A percentile compares a stretch with the other conserved stretches of the same genome.
Evolutionary conservation across 176 grass and related monocot genomes (phyloP).

Genomic region (Dendrocalamus sinicus): DNA sequence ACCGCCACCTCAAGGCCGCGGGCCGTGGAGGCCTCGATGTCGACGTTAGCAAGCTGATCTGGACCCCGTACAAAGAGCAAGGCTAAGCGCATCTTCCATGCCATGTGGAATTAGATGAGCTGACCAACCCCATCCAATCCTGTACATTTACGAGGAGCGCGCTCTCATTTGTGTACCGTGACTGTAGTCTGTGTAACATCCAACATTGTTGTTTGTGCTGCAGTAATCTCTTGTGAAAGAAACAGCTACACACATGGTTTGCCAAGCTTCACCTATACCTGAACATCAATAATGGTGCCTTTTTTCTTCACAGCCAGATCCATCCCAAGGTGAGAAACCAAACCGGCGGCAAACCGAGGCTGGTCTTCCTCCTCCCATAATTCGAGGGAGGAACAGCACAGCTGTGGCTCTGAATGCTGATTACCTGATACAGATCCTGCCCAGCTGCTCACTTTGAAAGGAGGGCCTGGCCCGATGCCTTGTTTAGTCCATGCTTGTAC

Average conservation of each 20-base stretch:
- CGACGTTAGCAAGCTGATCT: conserved; percentile 94
- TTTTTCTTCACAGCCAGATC: neutral
- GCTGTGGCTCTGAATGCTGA: conserved; percentile 1
- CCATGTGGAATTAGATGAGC: conserved; percentile 35
- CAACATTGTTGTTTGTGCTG: conserved; percentile 38
- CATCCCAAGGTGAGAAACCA: neutral
- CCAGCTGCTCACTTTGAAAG: neutral
- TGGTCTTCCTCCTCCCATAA: neutral
- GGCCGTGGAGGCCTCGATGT: conserved; percentile 88
- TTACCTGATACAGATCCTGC: conserved; percentile 10
- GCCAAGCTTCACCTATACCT: neutral
- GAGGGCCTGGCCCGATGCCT: neutral
- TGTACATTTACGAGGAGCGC: conserved; percentile 50
- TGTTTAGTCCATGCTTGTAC: neutral
- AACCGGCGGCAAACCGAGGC: neutral
- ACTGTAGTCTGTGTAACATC: conserved; percentile 32
- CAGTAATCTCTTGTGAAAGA: conserved; percentile 2
- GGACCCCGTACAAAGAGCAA: conserved; percentile 99
- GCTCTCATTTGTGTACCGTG: neutral
- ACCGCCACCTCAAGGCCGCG: conserved; percentile 90
- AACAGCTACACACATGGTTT: neutral
- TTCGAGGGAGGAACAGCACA: neutral
- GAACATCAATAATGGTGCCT: neutral
- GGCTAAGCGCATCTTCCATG: conserved; percentile 40
- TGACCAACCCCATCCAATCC: conserved; percentile 33